Percentiles rank a stretch among this genome's conserved stretches.
These are phyloP conservation scores for Oidium heveae DNA, from an alignment of 2,329 filamentous ascomycete genomes.

Conservation along the genomic window DNA sequence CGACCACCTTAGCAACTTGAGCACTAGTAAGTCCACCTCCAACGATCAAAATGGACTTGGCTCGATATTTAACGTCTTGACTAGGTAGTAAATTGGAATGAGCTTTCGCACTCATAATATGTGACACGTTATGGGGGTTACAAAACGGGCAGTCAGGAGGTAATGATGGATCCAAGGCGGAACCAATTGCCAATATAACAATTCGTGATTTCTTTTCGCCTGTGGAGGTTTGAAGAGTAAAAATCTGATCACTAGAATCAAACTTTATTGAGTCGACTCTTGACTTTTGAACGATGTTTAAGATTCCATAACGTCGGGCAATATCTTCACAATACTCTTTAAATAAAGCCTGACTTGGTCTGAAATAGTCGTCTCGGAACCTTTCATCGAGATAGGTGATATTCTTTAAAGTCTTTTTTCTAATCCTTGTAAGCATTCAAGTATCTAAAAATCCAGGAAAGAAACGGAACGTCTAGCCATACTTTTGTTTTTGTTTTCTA, in stretches of 20 bases:
- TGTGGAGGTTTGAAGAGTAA: conserved; percentile 34
- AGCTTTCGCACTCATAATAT: background rate
- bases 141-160: conserved; percentile 17
- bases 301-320: conserved; percentile 30
- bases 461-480: conserved; percentile 17
- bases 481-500: conserved; percentile 32
- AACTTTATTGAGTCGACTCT: conserved; percentile 7
- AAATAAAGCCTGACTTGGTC: conserved; percentile 35
- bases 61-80: background rate
- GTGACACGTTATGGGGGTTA: background rate
- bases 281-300: conserved; percentile 32
- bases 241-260: conserved; percentile 24
- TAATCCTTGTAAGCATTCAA: conserved; percentile 11
- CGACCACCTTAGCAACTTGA: conserved; percentile 41
- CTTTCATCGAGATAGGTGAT: conserved; percentile 27
- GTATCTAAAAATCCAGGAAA: background rate
- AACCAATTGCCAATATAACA: conserved; percentile 46
- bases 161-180: conserved; percentile 29
- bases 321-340: conserved; percentile 33
- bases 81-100: background rate
- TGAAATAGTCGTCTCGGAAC: conserved; percentile 45
- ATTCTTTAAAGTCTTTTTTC: conserved; percentile 9
- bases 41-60: conserved; percentile 21
- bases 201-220: conserved; percentile 28
- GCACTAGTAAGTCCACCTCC: conserved; percentile 56